phyloP scores from a whole-genome alignment of 371 early-diverging fungal genomes.

The Chytridiales sp. region DNA sequence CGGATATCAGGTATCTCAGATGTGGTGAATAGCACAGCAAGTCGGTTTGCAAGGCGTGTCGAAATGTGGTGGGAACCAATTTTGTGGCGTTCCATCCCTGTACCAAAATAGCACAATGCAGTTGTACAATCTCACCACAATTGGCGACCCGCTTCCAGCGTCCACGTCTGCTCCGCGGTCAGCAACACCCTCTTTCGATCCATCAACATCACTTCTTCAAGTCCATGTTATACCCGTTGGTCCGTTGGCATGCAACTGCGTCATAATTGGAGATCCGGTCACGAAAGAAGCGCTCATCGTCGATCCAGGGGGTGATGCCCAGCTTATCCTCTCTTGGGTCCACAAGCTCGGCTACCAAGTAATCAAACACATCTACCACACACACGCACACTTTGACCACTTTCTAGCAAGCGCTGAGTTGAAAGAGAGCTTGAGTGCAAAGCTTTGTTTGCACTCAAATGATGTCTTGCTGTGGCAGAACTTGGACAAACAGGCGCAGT shows the following conservation, averaged over 20 bases:
- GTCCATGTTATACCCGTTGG: background rate
- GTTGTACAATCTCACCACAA: no score
- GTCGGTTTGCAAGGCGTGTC: no score
- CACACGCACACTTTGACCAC: conserved; percentile 10
- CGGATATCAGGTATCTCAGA: no score
- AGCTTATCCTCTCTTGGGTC: background rate
- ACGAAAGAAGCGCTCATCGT: conserved; percentile 11
- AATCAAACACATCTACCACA: conserved; percentile 5
- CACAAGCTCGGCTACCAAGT: background rate
- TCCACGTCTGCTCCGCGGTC: no score
- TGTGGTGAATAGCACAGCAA: no score
- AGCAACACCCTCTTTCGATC: no score
- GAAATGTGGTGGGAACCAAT: no score
- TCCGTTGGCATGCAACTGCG: conserved; percentile 7
- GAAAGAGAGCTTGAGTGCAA: background rate
- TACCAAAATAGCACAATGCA: no score
- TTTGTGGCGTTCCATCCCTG: no score
- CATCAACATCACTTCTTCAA: background rate
- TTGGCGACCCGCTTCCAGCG: no score
- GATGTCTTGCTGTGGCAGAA: conserved; percentile 6
- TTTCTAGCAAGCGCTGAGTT: background rate
- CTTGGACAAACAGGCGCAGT: conserved; percentile 2
- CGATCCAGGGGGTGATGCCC: conserved; percentile 7
- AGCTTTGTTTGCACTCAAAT: background rate
- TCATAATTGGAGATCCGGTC: background rate